Evolutionary conservation across 148 eudicot species (phyloP).

Genomic region (Camellia sinensis): DNA sequence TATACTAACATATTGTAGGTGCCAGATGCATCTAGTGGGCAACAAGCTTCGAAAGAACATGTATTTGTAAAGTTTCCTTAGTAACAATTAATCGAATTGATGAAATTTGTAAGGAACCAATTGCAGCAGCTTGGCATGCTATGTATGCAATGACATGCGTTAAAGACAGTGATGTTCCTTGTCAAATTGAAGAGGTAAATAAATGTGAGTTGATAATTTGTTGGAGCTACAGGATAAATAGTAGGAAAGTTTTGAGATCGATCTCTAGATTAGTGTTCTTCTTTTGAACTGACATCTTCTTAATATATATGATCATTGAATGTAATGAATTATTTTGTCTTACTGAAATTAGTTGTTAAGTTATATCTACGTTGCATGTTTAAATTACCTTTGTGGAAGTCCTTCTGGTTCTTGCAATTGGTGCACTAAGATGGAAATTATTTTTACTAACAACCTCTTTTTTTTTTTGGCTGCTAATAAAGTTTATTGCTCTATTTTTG

Average conservation of each 20-base stretch:
- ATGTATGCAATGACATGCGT: constrained; percentile 33
- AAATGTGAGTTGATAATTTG: neutral
- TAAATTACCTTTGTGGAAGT: neutral
- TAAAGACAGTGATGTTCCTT: constrained; percentile 55
- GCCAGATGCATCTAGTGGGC: too few relatives aligned
- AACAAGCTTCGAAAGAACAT: too few relatives aligned
- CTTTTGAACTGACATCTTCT: too few relatives aligned
- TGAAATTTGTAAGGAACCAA: constrained; percentile 32
- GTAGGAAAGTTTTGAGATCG: neutral
- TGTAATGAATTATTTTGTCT: too few relatives aligned
- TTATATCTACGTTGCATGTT: neutral
- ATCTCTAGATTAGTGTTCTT: neutral
- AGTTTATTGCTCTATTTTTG: too few relatives aligned
- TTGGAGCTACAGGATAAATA: constrained; percentile 53
- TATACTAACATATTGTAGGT: too few relatives aligned
- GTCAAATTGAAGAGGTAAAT: constrained; percentile 73
- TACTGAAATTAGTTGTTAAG: too few relatives aligned
- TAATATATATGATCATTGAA: too few relatives aligned
- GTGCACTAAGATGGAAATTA: too few relatives aligned
- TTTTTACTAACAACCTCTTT: too few relatives aligned
- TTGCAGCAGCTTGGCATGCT: constrained; percentile 47
- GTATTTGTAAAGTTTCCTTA: neutral
- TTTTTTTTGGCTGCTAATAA: too few relatives aligned
- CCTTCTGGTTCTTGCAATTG: too few relatives aligned
- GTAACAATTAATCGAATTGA: constrained; percentile 36